These are phyloP conservation scores for Nannochloropsis salina DNA, from an alignment of 108 stramenopile species.

Conservation along the genomic window DNA sequence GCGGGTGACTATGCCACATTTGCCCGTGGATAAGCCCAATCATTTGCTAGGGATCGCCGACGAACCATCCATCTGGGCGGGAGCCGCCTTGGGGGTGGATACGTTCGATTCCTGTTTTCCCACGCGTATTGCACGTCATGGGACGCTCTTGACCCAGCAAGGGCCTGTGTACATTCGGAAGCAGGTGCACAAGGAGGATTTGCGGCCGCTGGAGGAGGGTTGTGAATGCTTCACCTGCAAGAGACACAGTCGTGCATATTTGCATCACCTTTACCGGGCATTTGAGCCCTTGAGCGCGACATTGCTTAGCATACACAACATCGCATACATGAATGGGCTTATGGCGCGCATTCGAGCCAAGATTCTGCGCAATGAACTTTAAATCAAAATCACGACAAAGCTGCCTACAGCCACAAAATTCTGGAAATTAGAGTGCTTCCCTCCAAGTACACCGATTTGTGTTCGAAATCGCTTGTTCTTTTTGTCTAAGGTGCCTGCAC, in stretches of 20 bases:
- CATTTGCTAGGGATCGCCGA: constrained; percentile 88
- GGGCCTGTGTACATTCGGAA: constrained; percentile 63
- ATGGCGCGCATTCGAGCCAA: constrained; percentile 69
- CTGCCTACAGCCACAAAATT: neutral
- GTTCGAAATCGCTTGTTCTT: neutral
- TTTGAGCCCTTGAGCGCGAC: constrained; percentile 71
- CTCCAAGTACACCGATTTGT: neutral
- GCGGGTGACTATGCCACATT: constrained; percentile 73
- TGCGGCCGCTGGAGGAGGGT: constrained; percentile 63
- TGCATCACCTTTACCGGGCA: constrained; percentile 85
- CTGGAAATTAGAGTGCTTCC: neutral
- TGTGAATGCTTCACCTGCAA: constrained; percentile 72
- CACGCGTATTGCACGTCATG: constrained; percentile 73
- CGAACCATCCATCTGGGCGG: constrained; percentile 67
- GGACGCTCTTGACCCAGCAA: constrained; percentile 63
- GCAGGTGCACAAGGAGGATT: constrained; percentile 58
- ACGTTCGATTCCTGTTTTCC: constrained; percentile 87
- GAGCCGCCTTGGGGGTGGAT: constrained; percentile 71
- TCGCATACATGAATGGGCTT: constrained; percentile 83
- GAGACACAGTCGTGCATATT: constrained; percentile 74
- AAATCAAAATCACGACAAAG: constrained; percentile 8
- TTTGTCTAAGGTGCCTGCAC: neutral
- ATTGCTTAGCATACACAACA: constrained; percentile 75
- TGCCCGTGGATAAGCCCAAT: constrained; percentile 64
- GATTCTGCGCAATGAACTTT: constrained; percentile 75